Evolutionary conservation across 1,284 basidiomycete genomes (phyloP), one percentile per base, ranked within the genome.

Genomic region (Lignosus rhinocerotis): DNA sequence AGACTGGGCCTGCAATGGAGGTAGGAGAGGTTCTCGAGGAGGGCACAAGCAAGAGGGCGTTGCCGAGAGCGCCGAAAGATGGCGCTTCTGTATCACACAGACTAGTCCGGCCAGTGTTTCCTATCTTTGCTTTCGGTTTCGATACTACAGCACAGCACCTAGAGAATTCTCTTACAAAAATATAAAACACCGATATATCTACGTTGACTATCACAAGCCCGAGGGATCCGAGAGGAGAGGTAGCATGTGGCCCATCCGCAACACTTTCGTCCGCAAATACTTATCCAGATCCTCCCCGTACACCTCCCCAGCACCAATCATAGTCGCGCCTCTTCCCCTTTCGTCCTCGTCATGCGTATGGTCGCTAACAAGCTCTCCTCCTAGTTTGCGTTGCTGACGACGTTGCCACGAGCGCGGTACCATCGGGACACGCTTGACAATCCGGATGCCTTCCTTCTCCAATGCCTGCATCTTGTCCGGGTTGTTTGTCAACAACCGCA

Each of bases 161-260:
- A 45, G 21, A 21, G 9, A n/a, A 25, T 10, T 16, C 38, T 42
- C 9, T 11, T 21, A 43, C 19, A 41, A 30, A 30, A 34, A 47
- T 31, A 14, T 6, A 54, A 43, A 47, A 43, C 46, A 54, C 19
- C 31, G n/a, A 5, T 17, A 60, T n/a, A 54, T 51, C 32, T 56
- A 60, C 12, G 12, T 32, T 39, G 3, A 4, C 30, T 17, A 44
- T 45, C 63, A 64, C 38, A 31, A 48, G 38, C 68, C 58, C 43
- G 59, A 58, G 16, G 56, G 58, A 41, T 70, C 70, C n/a, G 66
- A 48, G 19, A 71, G 56, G 33, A 93, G 71, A 31, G 88, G 85
- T 30, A 97, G 76, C 78, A 96, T 88, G 74, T 99, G 96, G 10
- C 97, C 97, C 97, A 99, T 99, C 59, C 90, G 82, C 70, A 95